Evolutionary conservation across 2,329 filamentous ascomycete genomes (phyloP).

Genomic region (Neofusicoccum cordaticola): DNA sequence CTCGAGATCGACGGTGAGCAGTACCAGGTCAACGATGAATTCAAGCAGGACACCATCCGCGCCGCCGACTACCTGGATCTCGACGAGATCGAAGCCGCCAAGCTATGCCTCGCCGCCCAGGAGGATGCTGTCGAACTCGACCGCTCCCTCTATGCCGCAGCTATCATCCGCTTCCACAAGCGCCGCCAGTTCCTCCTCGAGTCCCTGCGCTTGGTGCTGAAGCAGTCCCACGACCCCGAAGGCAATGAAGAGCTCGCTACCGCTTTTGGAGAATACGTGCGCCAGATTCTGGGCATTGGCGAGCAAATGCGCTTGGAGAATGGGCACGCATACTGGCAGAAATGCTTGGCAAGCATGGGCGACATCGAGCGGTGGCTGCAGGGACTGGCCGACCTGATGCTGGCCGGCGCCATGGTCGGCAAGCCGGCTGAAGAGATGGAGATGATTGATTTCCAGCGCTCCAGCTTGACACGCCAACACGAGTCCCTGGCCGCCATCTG

Average conservation of each 20-base stretch:
- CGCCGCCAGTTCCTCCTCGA: constrained; percentile 80
- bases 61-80: constrained; percentile 86
- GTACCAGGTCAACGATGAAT: constrained; percentile 80
- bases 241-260: constrained; percentile 26
- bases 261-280: constrained; percentile 30
- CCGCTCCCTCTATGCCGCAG: constrained; percentile 70
- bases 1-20: constrained; percentile 69
- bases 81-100: constrained; percentile 82
- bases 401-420: constrained; percentile 72
- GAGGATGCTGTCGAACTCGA: constrained; percentile 67
- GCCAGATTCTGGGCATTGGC: constrained; percentile 53
- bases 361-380: constrained; percentile 75
- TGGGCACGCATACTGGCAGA: constrained; percentile 64
- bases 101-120: constrained; percentile 71
- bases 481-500: constrained; percentile 82
- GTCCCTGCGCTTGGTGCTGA: constrained; percentile 75
- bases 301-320: constrained; percentile 49
- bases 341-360: constrained; percentile 73
- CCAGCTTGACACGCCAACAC: constrained; percentile 83
- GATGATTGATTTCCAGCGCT: constrained; percentile 74
- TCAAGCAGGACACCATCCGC: constrained; percentile 76
- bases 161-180: constrained; percentile 84
- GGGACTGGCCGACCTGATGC: constrained; percentile 70
- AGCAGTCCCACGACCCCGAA: constrained; percentile 52
- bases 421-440: constrained; percentile 61